Evolutionary conservation across 192 early-diverging fungal genomes (phyloP).

Genomic region (Piromyces finnis): DNA sequence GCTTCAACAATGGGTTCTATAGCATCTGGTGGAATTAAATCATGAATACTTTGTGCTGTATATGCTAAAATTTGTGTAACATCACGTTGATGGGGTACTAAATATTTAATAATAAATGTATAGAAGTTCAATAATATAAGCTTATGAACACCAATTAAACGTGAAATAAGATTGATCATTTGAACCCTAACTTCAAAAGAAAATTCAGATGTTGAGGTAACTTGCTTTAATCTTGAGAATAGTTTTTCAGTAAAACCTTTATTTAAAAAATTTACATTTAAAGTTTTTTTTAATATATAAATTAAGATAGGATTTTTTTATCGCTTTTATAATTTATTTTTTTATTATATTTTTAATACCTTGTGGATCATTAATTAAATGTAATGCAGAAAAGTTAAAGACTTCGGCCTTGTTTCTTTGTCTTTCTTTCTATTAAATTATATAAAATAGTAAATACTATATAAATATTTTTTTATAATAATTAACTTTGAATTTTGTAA

Average conservation of each 20-base stretch:
- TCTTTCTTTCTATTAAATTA: conserved; percentile 40
- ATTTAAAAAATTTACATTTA: too few relatives aligned
- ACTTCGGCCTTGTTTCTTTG: conserved; percentile 41
- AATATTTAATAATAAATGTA: conserved; percentile 76
- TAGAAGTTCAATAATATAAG: conserved; percentile 81
- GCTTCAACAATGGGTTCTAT: conserved; percentile 72
- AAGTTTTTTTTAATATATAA: too few relatives aligned
- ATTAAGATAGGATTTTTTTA: too few relatives aligned
- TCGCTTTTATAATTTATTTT: too few relatives aligned
- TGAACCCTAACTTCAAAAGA: conserved; percentile 80
- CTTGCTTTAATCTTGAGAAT: conserved; percentile 55
- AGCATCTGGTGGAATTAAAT: conserved; percentile 84
- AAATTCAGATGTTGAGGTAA: conserved; percentile 44
- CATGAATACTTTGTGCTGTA: conserved; percentile 77
- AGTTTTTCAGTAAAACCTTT: conserved; percentile 77
- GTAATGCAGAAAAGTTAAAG: conserved; percentile 87
- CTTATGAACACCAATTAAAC: conserved; percentile 90
- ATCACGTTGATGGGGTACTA: conserved; percentile 89
- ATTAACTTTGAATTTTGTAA: too few relatives aligned
- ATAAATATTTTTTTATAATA: too few relatives aligned
- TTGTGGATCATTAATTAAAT: conserved; percentile 92
- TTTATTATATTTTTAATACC: conserved; percentile 15
- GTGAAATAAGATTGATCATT: conserved; percentile 85
- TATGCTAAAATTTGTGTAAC: conserved; percentile 84
- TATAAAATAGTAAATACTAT: too few relatives aligned